Evolutionary conservation across 2,329 filamentous ascomycete species (phyloP).

Genomic region (Seiridium unicorne): DNA sequence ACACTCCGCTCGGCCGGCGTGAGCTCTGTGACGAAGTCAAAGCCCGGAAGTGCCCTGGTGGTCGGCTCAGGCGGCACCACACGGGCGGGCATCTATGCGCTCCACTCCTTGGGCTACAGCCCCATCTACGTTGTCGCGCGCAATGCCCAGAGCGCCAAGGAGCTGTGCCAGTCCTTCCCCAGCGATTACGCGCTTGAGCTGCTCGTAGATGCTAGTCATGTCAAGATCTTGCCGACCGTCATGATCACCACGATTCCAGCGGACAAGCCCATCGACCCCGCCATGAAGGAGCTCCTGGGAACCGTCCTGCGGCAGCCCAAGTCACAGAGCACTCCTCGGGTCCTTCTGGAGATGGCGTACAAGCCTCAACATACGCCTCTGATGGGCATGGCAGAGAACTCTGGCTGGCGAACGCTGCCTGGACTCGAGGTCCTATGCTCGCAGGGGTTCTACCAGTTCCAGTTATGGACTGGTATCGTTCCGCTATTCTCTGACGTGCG

Average conservation of each 20-base stretch:
- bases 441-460: slow-evolving; percentile 88
- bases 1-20: slow-evolving; percentile 71
- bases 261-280: slow-evolving; percentile 75
- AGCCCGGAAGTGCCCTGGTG: slow-evolving; percentile 65
- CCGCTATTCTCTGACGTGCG: slow-evolving; percentile 71
- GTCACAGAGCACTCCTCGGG: slow-evolving; percentile 39
- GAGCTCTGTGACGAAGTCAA: slow-evolving; percentile 31
- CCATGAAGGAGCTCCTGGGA: slow-evolving; percentile 64
- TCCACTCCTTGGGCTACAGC: slow-evolving; percentile 78
- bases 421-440: slow-evolving; percentile 87
- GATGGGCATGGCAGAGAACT: slow-evolving; percentile 78
- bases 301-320: slow-evolving; percentile 44
- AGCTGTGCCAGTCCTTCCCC: slow-evolving; percentile 72
- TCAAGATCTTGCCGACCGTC: slow-evolving; percentile 58
- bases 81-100: slow-evolving; percentile 84
- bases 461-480: slow-evolving; percentile 80
- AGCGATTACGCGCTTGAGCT: slow-evolving; percentile 66
- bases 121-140: slow-evolving; percentile 88
- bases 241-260: slow-evolving; percentile 90
- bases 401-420: slow-evolving; percentile 79
- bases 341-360: slow-evolving; percentile 95
- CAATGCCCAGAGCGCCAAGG: slow-evolving; percentile 64
- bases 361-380: slow-evolving; percentile 80
- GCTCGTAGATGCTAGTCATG: slow-evolving; percentile 46
- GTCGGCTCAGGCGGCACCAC: slow-evolving; percentile 91